These are phyloP conservation scores for Vicia sativa DNA, from an alignment of 306 rosid genomes.

Conservation along the genomic window DNA sequence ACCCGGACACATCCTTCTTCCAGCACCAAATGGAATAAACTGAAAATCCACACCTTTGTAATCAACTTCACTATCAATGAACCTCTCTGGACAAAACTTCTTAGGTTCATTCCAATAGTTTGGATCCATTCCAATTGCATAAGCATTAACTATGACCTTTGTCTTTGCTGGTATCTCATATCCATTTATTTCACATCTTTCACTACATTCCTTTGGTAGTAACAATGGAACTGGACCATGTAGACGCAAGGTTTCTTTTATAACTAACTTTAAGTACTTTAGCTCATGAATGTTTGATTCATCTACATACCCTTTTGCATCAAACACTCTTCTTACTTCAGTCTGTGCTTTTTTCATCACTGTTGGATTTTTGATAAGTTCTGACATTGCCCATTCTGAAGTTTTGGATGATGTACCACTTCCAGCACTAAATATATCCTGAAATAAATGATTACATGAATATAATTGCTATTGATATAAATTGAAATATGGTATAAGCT, in stretches of 20 bases:
- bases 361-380: slow-evolving; percentile 46
- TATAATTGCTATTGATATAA: background rate
- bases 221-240: slow-evolving; percentile 37
- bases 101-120: slow-evolving; percentile 37
- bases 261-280: slow-evolving; percentile 27
- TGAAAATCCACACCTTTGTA: slow-evolving; percentile 37
- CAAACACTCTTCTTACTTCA: slow-evolving; percentile 45
- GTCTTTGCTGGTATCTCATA: slow-evolving; percentile 35
- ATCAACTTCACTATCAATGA: slow-evolving; percentile 32
- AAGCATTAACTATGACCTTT: slow-evolving; percentile 33
- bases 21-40: slow-evolving; percentile 46
- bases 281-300: slow-evolving; percentile 28
- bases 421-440: slow-evolving; percentile 54
- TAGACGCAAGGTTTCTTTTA: slow-evolving; percentile 41
- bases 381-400: slow-evolving; percentile 53
- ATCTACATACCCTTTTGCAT: slow-evolving; percentile 33
- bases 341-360: slow-evolving; percentile 44
- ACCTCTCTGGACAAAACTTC: slow-evolving; percentile 41
- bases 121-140: slow-evolving; percentile 38
- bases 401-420: slow-evolving; percentile 42
- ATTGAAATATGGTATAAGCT: too few relatives aligned
- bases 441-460: slow-evolving; percentile 6
- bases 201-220: slow-evolving; percentile 33
- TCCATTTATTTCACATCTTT: slow-evolving; percentile 33
- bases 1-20: slow-evolving; percentile 46